Conservation (phyloP, 176 grass and related monocot genomes). For the Carex kokanica region DNA sequence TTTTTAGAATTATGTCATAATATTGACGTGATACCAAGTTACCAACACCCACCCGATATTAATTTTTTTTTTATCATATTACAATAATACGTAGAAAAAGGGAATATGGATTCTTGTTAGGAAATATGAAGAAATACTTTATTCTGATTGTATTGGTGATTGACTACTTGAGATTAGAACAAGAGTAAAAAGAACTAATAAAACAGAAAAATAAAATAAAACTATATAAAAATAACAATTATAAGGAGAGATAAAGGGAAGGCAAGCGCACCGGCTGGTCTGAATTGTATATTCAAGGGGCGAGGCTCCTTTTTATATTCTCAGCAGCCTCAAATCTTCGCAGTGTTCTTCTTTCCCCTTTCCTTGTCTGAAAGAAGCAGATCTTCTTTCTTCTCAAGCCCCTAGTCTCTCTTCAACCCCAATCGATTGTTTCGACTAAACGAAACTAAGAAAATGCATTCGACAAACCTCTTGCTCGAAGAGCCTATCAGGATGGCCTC, state of each 20-base stretch:
- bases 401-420: slow-evolving; percentile 6
- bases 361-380: not conserved
- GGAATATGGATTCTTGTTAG: not conserved
- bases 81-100: not conserved
- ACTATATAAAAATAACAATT: not conserved
- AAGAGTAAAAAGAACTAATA: not conserved
- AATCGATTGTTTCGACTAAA: slow-evolving; percentile 3
- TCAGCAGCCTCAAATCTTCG: not conserved
- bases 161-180: not conserved
- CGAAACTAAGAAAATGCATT: slow-evolving; percentile 56
- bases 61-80: not conserved
- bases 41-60: not conserved
- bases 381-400: not conserved
- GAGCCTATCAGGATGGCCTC: slow-evolving; percentile 98
- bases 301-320: not conserved
- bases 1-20: not conserved
- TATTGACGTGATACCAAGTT: not conserved
- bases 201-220: not conserved
- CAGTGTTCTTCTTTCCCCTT: not conserved
- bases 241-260: not conserved
- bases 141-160: not conserved
- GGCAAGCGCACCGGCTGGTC: not conserved
- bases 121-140: not conserved
- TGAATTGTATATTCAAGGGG: not conserved
- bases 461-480: slow-evolving; percentile 81